Evolutionary conservation across 2,329 filamentous ascomycete genomes (phyloP).

Genomic region (Sphaerulina populicola): DNA sequence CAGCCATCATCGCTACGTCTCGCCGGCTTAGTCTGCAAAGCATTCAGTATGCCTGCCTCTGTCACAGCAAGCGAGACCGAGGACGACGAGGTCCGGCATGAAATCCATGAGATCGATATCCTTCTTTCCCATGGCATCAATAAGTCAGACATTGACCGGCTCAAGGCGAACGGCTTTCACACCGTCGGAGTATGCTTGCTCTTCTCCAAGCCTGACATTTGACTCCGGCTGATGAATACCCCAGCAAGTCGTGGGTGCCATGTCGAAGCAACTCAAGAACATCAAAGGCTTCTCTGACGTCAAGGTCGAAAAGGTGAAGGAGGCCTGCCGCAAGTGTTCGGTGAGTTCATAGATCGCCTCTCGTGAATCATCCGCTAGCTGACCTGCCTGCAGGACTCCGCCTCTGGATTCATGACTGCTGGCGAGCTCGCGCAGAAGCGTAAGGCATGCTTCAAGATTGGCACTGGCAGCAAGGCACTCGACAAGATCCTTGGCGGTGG

Average conservation of each 20-base stretch:
- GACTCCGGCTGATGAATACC: background rate
- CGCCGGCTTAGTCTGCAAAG: background rate
- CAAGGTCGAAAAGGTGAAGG: conserved; percentile 64
- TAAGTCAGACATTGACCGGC: conserved; percentile 56
- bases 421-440: conserved; percentile 56
- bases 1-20: background rate
- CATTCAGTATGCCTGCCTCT: conserved; percentile 44
- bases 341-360: conserved; percentile 32
- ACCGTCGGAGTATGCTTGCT: conserved; percentile 51
- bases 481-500: conserved; percentile 55
- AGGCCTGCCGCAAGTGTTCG: conserved; percentile 54
- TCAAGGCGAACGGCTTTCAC: conserved; percentile 55
- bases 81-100: conserved; percentile 34
- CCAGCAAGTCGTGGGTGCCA: conserved; percentile 53
- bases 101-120: conserved; percentile 58
- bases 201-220: background rate
- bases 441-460: conserved; percentile 56
- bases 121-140: conserved; percentile 60
- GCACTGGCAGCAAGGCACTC: conserved; percentile 62
- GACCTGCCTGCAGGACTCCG: conserved; percentile 43
- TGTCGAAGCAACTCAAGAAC: conserved; percentile 52
- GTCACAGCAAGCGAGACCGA: conserved; percentile 48
- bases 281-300: conserved; percentile 64
- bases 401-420: conserved; percentile 56
- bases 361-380: conserved; percentile 1